Evolutionary conservation across 305 asterid genomes (phyloP), one percentile per base, ranked within the genome.

Genomic region (Fraxinus baroniana): DNA sequence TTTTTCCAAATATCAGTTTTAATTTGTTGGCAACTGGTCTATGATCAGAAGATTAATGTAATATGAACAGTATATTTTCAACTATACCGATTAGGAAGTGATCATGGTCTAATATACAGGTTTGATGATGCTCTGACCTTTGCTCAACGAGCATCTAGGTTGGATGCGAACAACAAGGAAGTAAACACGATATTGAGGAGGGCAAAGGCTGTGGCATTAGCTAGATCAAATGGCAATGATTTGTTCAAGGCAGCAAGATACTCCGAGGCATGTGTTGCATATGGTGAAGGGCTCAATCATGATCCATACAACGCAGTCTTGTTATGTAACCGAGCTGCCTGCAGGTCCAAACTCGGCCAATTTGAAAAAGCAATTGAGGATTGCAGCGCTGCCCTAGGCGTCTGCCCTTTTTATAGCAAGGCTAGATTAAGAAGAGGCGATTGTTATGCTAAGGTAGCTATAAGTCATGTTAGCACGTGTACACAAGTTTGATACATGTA

Each of bases 301-400:
- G 97, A 94, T 57, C 91, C 97, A 0, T 71, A 82, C 60, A 95
- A 95, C 39, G 86, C 99, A 0, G 89, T 94, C 4, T 78, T 95
- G 87, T 68, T 95, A 82, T 91, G 97, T 82, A 95, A 94, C 80
- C 85, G 98, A 84, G 98, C 97, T 0, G 98, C 98, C 15, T 95
- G 97, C 82, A 85, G 90, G 30, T 81, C 93, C 5, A 95, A 95
- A 83, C 92, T 95, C 10, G 90, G 94, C 18, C 94, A 91, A 32
- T 89, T 84, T 80, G 92, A 92, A 36, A 88, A 89, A 46, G 94
- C 97, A 2, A 86, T 93, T 1, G 98, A 95, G 81, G 98, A 95
- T 79, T 94, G 98, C 87, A 91, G 79, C 26, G 76, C 92, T 1
- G 97, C 98, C 5, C 90, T 94, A 13, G 84, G 66, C 18, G 80